Base-by-base conservation (phyloP, 1,139 yeast species). In the Candida buenavistaensis region DNA sequence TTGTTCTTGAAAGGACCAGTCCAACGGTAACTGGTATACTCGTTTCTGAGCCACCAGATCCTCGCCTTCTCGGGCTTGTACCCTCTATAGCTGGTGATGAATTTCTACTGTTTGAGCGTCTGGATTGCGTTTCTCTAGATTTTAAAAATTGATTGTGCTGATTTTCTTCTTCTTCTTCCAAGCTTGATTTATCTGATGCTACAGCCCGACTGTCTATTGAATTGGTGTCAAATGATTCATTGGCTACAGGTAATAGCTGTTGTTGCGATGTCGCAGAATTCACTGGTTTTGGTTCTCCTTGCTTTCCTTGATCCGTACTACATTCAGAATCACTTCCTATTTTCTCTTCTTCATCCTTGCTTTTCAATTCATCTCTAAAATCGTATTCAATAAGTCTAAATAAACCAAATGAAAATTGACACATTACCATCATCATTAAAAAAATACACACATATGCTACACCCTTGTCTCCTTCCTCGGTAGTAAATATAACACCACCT, bases 381-480 rank as follows among this genome's bases (percentile, higher is more conserved):
- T 89, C 96, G 59, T 77, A 62, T 35, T 79, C 83, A n/a, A 88
- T 71, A 38, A 88, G 58, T 40, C 79, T 68, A 55, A 78, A 82
- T 3, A 89, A 75, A 2, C 96, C 96, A 28, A 83, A 57, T 46
- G 85, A 83, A 60, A 89, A 90, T 45, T 87, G 82, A 47, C 75
- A 69, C 15, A 86, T 57, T 24, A 82, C 66, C 54, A 86, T 92
- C 23, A 83, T 71, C 4, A 89, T 84, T 38, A 85, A 65, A 50
- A 82, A 87, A 30, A 90, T 82, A 54, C 90, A 82, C 14, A 87
- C 82, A 56, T 85, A 88, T 0, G 97, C 95, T 21, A 85, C 86
- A 10, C 97, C 97, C 47, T 76, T 75, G 39, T 78, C 75, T 21
- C 88, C 87, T 44, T 86, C 78, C 2, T 56, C 73, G 1, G 63